phyloP scores from a whole-genome alignment of 345 rosid genomes.

The Linum tenue region DNA sequence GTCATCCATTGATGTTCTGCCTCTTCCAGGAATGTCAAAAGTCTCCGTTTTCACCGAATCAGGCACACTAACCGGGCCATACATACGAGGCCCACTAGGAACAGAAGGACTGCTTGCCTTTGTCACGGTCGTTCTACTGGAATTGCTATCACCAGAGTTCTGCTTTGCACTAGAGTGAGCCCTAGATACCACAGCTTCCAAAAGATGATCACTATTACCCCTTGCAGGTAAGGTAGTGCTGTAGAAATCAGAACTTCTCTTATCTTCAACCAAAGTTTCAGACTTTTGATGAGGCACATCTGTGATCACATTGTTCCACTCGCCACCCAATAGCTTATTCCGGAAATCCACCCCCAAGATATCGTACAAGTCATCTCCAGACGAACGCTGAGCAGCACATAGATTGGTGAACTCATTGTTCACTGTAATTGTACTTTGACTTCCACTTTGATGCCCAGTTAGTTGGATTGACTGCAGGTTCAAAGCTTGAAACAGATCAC shows the following conservation, averaged over 20 bases:
- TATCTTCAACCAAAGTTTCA: conserved; percentile 30
- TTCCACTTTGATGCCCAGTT: conserved; percentile 11
- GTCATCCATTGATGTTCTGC: conserved; percentile 33
- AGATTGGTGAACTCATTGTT: conserved; percentile 22
- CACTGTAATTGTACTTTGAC: too few species aligned
- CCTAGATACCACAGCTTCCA: conserved; percentile 88
- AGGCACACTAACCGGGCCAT: conserved; percentile 23
- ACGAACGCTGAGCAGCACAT: conserved; percentile 27
- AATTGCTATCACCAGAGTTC: conserved; percentile 56
- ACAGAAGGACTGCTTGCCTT: conserved; percentile 49
- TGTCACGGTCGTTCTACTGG: conserved; percentile 63
- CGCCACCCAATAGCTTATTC: conserved; percentile 35
- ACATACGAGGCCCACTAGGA: conserved; percentile 35
- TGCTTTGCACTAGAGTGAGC: conserved; percentile 49
- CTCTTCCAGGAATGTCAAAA: conserved; percentile 34
- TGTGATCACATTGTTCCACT: conserved; percentile 22
- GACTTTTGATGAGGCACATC: conserved; percentile 22
- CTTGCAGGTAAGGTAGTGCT: conserved; percentile 14
- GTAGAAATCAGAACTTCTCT: conserved; percentile 18
- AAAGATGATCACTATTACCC: conserved; percentile 47
- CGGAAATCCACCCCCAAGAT: conserved; percentile 69
- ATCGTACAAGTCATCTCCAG: conserved; percentile 73
- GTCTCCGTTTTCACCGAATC: conserved; percentile 30
- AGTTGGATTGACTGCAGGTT: conserved; percentile 14
- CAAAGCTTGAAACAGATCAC: conserved; percentile 27